A percentile compares a stretch with the other conserved stretches of the same genome.
phyloP scores from a whole-genome alignment of 805 yeast genomes.

The Blastobotrys parvus region DNA sequence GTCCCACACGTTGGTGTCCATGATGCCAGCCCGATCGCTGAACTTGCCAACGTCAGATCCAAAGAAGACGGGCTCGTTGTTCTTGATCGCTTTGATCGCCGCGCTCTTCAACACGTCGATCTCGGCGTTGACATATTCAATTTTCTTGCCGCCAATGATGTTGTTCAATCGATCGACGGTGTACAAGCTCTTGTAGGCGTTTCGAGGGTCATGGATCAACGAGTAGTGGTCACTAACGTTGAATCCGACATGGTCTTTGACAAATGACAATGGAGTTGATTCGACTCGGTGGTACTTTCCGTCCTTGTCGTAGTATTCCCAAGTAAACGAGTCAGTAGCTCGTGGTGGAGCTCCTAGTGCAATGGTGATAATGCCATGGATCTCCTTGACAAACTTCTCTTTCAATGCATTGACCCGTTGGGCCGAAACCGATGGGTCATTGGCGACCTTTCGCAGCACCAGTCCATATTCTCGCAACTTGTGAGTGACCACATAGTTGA shows the following conservation, averaged over 20 bases:
- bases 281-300: constrained; percentile 34
- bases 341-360: constrained; percentile 76
- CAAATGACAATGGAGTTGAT: constrained; percentile 57
- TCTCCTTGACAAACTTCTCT: constrained; percentile 46
- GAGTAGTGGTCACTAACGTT: constrained; percentile 51
- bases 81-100: constrained; percentile 61
- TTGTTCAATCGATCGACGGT: constrained; percentile 73
- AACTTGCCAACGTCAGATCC: constrained; percentile 84
- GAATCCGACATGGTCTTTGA: constrained; percentile 36
- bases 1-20: constrained; percentile 66
- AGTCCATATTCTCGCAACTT: constrained; percentile 76
- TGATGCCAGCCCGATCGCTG: constrained; percentile 57
- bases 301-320: constrained; percentile 62
- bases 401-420: constrained; percentile 27
- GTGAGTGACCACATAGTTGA: constrained; percentile 58
- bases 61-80: constrained; percentile 75
- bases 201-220: constrained; percentile 76
- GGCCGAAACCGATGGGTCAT: constrained; percentile 33
- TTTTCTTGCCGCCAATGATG: constrained; percentile 50
- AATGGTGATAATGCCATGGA: constrained; percentile 58
- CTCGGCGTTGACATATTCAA: constrained; percentile 64
- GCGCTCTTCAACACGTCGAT: constrained; percentile 50
- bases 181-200: constrained; percentile 53
- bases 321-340: constrained; percentile 55
- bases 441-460: constrained; percentile 47